These are phyloP conservation scores for Solioccasus polychromus DNA, from an alignment of 768 basidiomycete species.

Conservation along the genomic window DNA sequence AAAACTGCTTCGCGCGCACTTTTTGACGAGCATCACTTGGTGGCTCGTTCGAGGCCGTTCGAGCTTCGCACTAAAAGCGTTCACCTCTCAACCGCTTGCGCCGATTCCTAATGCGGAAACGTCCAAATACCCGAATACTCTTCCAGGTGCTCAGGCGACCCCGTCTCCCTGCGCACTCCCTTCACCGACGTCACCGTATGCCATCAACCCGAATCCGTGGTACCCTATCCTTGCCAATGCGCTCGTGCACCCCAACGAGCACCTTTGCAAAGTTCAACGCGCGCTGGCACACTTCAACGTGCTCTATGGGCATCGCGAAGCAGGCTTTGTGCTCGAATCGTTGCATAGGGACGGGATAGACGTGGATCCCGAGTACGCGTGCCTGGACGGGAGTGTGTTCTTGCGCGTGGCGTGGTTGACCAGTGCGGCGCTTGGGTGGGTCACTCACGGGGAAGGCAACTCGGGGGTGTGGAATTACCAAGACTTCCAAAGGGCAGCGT, in stretches of 20 bases:
- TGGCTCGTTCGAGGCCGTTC: slow-evolving; percentile 59
- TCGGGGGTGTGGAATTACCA: slow-evolving; percentile 28
- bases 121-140: slow-evolving; percentile 23
- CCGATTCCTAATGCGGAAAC: slow-evolving; percentile 17
- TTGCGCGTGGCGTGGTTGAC: slow-evolving; percentile 54
- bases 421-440: slow-evolving; percentile 40
- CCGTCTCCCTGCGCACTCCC: slow-evolving; percentile 28
- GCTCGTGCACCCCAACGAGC: slow-evolving; percentile 58
- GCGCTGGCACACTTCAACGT: slow-evolving; percentile 45
- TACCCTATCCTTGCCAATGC: slow-evolving; percentile 50
- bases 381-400: slow-evolving; percentile 63
- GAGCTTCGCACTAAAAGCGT: slow-evolving; percentile 44
- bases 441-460: slow-evolving; percentile 37
- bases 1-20: slow-evolving; percentile 57
- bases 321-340: slow-evolving; percentile 31
- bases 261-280: slow-evolving; percentile 48
- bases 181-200: slow-evolving; percentile 33
- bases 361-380: slow-evolving; percentile 45
- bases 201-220: slow-evolving; percentile 55
- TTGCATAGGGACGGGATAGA: slow-evolving; percentile 23
- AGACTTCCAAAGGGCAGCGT: slow-evolving; percentile 26
- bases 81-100: slow-evolving; percentile 38
- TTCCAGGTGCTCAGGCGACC: slow-evolving; percentile 18
- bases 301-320: slow-evolving; percentile 41
- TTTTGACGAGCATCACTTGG: slow-evolving; percentile 48